phyloP scores from a whole-genome alignment of 768 basidiomycete species.

The Collybia sp. region DNA sequence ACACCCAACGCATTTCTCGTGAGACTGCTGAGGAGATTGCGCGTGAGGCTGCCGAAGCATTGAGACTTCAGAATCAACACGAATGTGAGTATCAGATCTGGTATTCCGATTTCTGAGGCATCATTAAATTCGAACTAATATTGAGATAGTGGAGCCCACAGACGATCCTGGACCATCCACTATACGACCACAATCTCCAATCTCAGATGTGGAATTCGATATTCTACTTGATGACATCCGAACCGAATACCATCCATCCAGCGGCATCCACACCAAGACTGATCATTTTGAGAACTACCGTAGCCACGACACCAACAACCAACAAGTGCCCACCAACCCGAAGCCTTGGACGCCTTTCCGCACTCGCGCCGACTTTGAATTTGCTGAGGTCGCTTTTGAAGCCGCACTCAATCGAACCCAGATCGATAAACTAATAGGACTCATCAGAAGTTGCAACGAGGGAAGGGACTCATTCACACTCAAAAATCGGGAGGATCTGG shows the following conservation, averaged over 20 bases:
- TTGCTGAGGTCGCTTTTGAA: conserved; percentile 19
- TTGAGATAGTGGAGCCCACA: too few relatives aligned
- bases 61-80: too few relatives aligned
- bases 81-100: too few relatives aligned
- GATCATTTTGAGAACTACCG: conserved; percentile 5
- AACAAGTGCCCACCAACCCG: neutral
- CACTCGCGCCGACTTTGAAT: conserved; percentile 20
- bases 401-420: conserved; percentile 13
- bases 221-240: conserved; percentile 12
- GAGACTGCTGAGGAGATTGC: too few relatives aligned
- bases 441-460: conserved; percentile 10
- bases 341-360: conserved; percentile 25
- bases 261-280: neutral
- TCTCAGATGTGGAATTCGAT: too few relatives aligned
- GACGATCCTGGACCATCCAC: too few relatives aligned
- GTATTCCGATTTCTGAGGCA: too few relatives aligned
- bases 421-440: conserved; percentile 11
- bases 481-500: conserved; percentile 12
- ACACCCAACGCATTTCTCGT: too few relatives aligned
- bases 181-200: too few relatives aligned
- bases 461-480: conserved; percentile 12
- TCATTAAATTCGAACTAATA: too few relatives aligned
- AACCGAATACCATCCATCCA: conserved; percentile 8
- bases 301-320: neutral
- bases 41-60: too few relatives aligned